Evolutionary conservation across 305 asterid species (phyloP), one percentile per base, ranked within the genome.

Genomic region (Solanum hybrid): DNA sequence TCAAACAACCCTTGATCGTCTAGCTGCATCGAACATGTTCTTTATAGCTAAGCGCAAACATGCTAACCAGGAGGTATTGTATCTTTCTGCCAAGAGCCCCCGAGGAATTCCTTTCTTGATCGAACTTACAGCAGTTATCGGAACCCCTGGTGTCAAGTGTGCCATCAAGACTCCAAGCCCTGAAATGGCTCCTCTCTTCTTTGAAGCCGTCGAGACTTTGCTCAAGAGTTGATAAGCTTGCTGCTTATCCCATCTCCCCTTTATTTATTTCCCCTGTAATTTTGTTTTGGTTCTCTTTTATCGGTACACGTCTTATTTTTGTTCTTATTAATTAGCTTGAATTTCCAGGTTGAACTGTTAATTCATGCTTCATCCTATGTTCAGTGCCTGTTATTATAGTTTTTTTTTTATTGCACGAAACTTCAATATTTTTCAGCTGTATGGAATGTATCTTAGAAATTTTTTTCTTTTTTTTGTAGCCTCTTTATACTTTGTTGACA

Each of bases 41-140:
- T 98, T 98, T 89, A 96, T 98, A 15, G 99, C 99, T 51, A 98
- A 96, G 94, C 98, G 99, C 90, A 97, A 96, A 91, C 93, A 97
- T 91, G 94, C 95, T 65, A 98, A 95, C 91, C 98, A 97, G 90
- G 99, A 98, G 6, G 99, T 98, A 90, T 79, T 98, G 91, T 98
- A 98, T 92, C 98, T 98, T 90, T 98, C 99, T 1, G 96, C 99
- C 70, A 96, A 98, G 93, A 93, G 94, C 90, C 99, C 99, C 45
- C 93, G 91, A 89, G 99, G 96, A 22, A 94, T 95, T 83, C 98
- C 98, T 33, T 96, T 98, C 95, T 93, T 98, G 94, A 95, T 98
- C 36, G 99, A 98, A 89, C 93, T 98, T 27, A 98, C 99, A 33
- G 92, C 98, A 87, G 95, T 92, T 79, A 86, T 98, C 6, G 98